Percentiles rank a stretch among this genome's conserved stretches.
These are phyloP conservation scores for Solanum chacoense DNA, from an alignment of 305 asterid genomes.

Conservation along the genomic window DNA sequence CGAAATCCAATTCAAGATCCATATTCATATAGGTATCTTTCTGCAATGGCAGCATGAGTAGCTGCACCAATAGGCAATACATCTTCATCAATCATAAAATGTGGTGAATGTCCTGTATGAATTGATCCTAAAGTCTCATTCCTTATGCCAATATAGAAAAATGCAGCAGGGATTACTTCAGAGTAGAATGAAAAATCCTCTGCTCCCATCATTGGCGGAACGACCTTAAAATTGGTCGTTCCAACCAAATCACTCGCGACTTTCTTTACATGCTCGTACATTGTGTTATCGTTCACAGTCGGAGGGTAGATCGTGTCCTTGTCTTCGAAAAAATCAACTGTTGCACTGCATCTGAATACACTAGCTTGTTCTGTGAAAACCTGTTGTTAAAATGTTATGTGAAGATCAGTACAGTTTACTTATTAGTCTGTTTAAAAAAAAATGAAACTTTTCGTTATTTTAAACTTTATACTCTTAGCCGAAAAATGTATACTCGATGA, in stretches of 20 bases:
- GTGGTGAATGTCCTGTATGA: constrained; percentile 66
- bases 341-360: constrained; percentile 71
- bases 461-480: neutral
- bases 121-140: constrained; percentile 56
- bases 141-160: constrained; percentile 66
- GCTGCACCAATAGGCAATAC: constrained; percentile 83
- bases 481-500: neutral
- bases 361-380: constrained; percentile 59
- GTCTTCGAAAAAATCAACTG: constrained; percentile 68
- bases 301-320: constrained; percentile 69
- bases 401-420: neutral
- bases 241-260: constrained; percentile 42
- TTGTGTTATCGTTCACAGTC: constrained; percentile 48
- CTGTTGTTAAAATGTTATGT: constrained; percentile 21
- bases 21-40: constrained; percentile 52
- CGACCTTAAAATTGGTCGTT: constrained; percentile 26
- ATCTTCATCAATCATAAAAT: constrained; percentile 81
- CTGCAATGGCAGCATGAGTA: constrained; percentile 83
- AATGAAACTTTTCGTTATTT: neutral
- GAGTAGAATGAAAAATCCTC: constrained; percentile 92
- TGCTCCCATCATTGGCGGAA: constrained; percentile 71
- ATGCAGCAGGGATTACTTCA: constrained; percentile 65
- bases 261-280: constrained; percentile 47
- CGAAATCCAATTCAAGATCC: neutral
- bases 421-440: neutral